Evolutionary conservation across 306 rosid genomes (phyloP), one percentile per base, ranked within the genome.

Genomic region (Trifolium fragiferum): DNA sequence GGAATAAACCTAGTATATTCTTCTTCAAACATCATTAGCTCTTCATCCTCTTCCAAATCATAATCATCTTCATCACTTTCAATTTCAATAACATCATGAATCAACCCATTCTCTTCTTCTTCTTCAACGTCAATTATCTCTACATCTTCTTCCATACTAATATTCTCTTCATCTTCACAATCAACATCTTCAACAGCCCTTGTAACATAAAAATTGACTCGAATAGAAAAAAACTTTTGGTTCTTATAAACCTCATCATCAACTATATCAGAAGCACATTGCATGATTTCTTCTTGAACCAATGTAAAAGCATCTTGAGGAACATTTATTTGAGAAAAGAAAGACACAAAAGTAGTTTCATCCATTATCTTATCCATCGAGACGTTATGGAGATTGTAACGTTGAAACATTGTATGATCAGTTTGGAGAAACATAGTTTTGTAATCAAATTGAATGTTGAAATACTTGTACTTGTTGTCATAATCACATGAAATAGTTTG

Each of bases 1-100:
- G 83, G 66, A 68, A 50, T 65, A 12, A 82, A 41, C 23, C 70
- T 44, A 20, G 10, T 5, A 13, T 13, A 25, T 2, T 23, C 62
- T 2, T 7, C 59, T 8, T 37, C 10, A 8, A 37, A 1, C 40
- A 37, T 37, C 40, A 7, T 37, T 37, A 37, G 2, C 3, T 37
- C 40, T 37, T 37, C 40, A 6, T 35, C 40, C 10, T 35, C 40
- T 37, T 37, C 40, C 10, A 37, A 37, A 37, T 2, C 40, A 14
- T 7, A 19, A 14, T 71, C 66, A 4, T 1, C 50, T 44, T 44
- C 50, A 44, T 15, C 15, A 4, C n/a, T 44, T 0, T 9, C 18
- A 1, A 49, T 13, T 0, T 47, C 23, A 13, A 44, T 12, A 13
- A 71, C 7, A 3, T 37, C 40, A 37, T 8, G 55, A 66, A 35